A percentile compares a stretch with the other conserved stretches of the same genome.
Evolutionary conservation across 2,329 filamentous ascomycete species (phyloP).

Genomic region (Beauveria varroae): DNA sequence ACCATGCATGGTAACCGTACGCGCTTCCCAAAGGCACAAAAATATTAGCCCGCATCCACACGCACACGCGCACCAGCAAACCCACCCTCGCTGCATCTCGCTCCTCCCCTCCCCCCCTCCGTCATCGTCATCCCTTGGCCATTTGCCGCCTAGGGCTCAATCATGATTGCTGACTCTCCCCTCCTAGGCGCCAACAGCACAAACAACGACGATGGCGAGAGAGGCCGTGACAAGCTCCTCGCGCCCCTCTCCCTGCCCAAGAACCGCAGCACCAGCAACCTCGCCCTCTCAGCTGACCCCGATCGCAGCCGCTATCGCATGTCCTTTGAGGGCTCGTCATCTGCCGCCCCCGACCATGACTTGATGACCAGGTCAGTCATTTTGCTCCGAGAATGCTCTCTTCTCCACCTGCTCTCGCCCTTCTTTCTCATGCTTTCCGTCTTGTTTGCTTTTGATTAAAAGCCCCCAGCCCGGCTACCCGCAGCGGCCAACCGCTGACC

Average conservation of each 20-base stretch:
- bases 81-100: neutral
- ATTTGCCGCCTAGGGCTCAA: neutral
- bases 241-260: conserved; percentile 49
- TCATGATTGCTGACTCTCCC: conserved; percentile 18
- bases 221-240: conserved; percentile 38
- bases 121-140: neutral
- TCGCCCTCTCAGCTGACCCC: conserved; percentile 41
- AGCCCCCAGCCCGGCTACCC: neutral
- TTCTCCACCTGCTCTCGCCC: neutral
- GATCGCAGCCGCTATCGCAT: conserved; percentile 60
- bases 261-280: conserved; percentile 59
- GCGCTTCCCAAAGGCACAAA: neutral
- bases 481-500: neutral
- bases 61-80: neutral
- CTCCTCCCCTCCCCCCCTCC: neutral
- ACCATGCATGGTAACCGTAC: conserved; percentile 11
- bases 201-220: conserved; percentile 24
- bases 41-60: conserved; percentile 3
- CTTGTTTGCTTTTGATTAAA: neutral
- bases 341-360: conserved; percentile 55
- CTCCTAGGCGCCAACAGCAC: conserved; percentile 3
- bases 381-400: neutral
- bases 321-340: conserved; percentile 66
- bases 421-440: neutral
- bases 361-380: conserved; percentile 59